Conservation (phyloP, 305 asterid species). For the Fraxinus nigra region DNA sequence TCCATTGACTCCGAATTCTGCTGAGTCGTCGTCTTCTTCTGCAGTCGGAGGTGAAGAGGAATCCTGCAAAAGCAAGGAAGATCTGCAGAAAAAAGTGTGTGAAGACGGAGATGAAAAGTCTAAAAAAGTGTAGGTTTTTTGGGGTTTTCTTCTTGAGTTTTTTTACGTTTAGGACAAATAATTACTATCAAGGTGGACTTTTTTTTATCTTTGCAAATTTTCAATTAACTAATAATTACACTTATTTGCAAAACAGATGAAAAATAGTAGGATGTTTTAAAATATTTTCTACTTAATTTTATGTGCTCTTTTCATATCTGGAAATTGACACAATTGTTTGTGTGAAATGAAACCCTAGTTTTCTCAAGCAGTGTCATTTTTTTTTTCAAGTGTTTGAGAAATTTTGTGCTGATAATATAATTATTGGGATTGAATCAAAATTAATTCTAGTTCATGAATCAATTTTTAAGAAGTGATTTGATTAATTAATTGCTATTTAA, state of each 20-base stretch:
- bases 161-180: conserved; percentile 4
- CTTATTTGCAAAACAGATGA: background rate
- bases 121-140: conserved; percentile 53
- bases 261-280: background rate
- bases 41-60: conserved; percentile 61
- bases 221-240: background rate
- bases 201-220: conserved; percentile 20
- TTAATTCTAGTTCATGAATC: background rate
- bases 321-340: background rate
- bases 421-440: background rate
- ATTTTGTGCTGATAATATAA: background rate
- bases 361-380: background rate
- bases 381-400: background rate
- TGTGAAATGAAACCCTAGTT: conserved; percentile 30
- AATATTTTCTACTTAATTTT: background rate
- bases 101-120: conserved; percentile 55
- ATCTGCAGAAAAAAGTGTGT: conserved; percentile 30
- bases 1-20: conserved; percentile 42
- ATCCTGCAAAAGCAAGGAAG: conserved; percentile 48
- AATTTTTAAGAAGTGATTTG: background rate
- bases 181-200: conserved; percentile 23
- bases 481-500: background rate
- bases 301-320: background rate
- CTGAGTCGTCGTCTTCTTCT: conserved; percentile 52
- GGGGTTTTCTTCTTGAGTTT: background rate